Conservation (phyloP, 2,329 filamentous ascomycete species). For the Fusarium sp. region DNA sequence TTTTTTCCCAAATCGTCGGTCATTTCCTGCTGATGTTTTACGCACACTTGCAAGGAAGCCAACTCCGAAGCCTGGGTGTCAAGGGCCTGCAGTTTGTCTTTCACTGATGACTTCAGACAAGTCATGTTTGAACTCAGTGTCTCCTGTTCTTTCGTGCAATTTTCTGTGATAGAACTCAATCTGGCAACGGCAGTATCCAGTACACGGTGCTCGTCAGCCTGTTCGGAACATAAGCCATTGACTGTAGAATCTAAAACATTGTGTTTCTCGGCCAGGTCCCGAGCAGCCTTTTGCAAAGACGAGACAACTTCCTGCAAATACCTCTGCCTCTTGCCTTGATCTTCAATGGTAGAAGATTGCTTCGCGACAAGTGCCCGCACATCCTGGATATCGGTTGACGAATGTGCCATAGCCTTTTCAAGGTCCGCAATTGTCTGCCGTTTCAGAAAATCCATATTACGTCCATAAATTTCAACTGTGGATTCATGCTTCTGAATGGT, state of each 20-base stretch:
- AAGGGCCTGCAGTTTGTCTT: not conserved
- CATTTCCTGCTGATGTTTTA: conserved; percentile 12
- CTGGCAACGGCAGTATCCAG: conserved; percentile 3
- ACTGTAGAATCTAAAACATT: not conserved
- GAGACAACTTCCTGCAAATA: conserved; percentile 1
- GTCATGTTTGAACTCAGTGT: conserved; percentile 3
- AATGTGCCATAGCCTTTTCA: not conserved
- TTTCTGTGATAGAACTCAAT: not conserved
- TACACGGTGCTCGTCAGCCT: not conserved
- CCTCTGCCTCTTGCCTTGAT: conserved; percentile 16
- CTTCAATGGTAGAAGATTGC: conserved; percentile 2
- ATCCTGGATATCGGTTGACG: not conserved
- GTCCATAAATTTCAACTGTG: conserved; percentile 2
- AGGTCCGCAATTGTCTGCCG: conserved; percentile 6
- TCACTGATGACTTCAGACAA: conserved; percentile 1
- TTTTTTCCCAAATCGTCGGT: not conserved
- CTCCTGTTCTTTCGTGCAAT: not conserved
- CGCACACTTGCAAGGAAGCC: not conserved
- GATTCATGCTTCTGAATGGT: not conserved
- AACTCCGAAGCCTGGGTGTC: conserved; percentile 1
- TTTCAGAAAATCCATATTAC: conserved; percentile 5
- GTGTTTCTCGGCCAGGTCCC: conserved; percentile 2
- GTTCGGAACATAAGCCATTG: not conserved
- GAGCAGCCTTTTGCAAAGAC: conserved; percentile 1
- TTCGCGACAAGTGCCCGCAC: not conserved